Base-by-base conservation (phyloP, 2,329 filamentous ascomycete species). In the Colletotrichum somersetense region DNA sequence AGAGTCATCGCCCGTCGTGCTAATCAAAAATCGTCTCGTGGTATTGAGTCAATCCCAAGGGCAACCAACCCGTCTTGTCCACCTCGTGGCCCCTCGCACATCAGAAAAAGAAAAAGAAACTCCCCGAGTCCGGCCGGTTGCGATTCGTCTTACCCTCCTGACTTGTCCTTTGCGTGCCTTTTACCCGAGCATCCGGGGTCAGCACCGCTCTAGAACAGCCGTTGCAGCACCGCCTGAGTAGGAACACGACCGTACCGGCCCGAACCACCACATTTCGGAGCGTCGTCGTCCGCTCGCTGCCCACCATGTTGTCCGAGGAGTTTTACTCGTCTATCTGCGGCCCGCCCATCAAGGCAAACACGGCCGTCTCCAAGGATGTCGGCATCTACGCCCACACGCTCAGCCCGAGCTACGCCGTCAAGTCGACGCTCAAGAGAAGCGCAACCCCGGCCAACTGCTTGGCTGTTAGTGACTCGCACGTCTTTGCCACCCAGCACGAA, bases 401-500 rank as follows among this genome's bases (percentile, higher is more conserved):
- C 77, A 92, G 94, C 77, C 95, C 95, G 52, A 88, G 92, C 66
- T 89, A 92, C 74, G 88, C 90, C n/a, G 89, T 95, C 79, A 92
- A 92, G 78, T 86, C 90, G 74, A 89, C 91, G 59, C 95, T 96
- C 87, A 98, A 98, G 87, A 98, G 97, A 84, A 97, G 93, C 85
- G 93, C 93, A 20, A 91, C 91, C n/a, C 88, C 91, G 35, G 85
- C 88, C 70, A 93, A 96, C 81, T 92, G 93, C 76, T 85, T 99
- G 67, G 95, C 94, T 40, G 88, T 95, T 76, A 97, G 89, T 81
- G 86, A 89, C 56, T 91, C 91, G 26, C 96, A 99, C 80, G 87
- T 98, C 58, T 99, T 97, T 80, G 92, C 95, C 5, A 96, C 94
- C 5, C 96, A 99, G 81, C 88, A 92, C 62, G 95, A 95, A 75